Evolutionary conservation across 1,284 basidiomycete genomes (phyloP).

Genomic region (Kwoniella shivajii): DNA sequence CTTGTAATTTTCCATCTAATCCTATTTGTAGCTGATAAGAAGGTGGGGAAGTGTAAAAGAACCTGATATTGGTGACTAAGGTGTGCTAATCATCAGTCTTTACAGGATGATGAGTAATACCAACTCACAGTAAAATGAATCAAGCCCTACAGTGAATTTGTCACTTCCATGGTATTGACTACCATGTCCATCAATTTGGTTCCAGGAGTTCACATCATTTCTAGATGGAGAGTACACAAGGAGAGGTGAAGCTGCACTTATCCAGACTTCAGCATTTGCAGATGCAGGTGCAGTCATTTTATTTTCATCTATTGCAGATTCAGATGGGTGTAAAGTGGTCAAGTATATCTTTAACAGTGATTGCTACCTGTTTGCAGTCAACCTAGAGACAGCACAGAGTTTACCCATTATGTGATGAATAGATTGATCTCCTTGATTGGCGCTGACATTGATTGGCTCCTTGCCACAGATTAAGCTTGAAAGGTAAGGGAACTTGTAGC

Average conservation of each 20-base stretch:
- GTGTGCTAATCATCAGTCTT: too few species aligned
- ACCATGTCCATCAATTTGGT: conserved; percentile 5
- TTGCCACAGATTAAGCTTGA: too few species aligned
- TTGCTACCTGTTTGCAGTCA: too few species aligned
- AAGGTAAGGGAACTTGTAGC: too few species aligned
- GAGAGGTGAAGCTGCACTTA: conserved; percentile 29
- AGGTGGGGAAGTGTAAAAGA: conserved; percentile 9
- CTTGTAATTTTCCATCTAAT: conserved; percentile 25
- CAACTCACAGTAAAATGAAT: conserved; percentile 24
- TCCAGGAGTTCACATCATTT: conserved; percentile 21
- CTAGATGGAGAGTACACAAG: conserved; percentile 22
- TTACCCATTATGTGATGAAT: too few species aligned
- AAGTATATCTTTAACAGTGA: too few species aligned
- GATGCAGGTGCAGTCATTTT: not conserved
- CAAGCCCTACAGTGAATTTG: conserved; percentile 22
- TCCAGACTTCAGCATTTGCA: conserved; percentile 17
- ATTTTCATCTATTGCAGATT: not conserved
- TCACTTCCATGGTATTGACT: conserved; percentile 19
- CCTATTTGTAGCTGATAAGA: conserved; percentile 16
- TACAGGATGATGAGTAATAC: too few species aligned
- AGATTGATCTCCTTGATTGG: too few species aligned
- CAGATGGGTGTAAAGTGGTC: too few species aligned
- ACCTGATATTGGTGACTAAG: conserved; percentile 24
- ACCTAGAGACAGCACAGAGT: too few species aligned
- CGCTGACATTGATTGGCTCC: too few species aligned